These are phyloP conservation scores for Globisporangium irregulare DNA, from an alignment of 352 stramenopile species.

Conservation along the genomic window DNA sequence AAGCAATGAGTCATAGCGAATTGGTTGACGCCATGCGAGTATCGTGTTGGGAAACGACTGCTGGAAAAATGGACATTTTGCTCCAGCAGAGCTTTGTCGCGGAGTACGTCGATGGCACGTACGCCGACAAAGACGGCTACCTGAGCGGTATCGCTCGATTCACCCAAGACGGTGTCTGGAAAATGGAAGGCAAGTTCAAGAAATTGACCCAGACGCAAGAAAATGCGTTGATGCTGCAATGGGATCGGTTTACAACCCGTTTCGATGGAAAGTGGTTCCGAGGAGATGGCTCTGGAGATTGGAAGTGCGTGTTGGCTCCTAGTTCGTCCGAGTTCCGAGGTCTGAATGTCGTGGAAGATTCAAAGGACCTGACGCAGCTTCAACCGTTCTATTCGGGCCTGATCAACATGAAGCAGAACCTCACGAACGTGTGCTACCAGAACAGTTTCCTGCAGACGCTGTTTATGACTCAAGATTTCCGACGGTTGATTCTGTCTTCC, in stretches of 20 bases:
- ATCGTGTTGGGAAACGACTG: slow-evolving; percentile 70
- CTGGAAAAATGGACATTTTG: slow-evolving; percentile 46
- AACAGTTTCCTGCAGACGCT: slow-evolving; percentile 88
- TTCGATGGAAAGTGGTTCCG: slow-evolving; percentile 87
- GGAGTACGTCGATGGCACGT: slow-evolving; percentile 71
- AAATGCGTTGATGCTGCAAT: slow-evolving; percentile 69
- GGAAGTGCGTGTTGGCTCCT: slow-evolving; percentile 63
- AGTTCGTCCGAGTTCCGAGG: slow-evolving; percentile 64
- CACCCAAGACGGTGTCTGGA: slow-evolving; percentile 53
- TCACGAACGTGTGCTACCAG: slow-evolving; percentile 90
- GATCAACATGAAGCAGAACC: slow-evolving; percentile 88
- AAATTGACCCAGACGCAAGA: slow-evolving; percentile 63
- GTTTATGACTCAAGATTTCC: slow-evolving; percentile 86
- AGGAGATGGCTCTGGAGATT: slow-evolving; percentile 75
- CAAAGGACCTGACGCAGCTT: slow-evolving; percentile 32
- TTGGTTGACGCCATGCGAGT: slow-evolving; percentile 28
- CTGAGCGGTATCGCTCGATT: slow-evolving; percentile 54
- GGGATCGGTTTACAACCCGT: slow-evolving; percentile 44
- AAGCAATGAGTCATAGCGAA: slow-evolving; percentile 31
- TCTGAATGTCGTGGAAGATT: slow-evolving; percentile 34
- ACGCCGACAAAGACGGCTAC: slow-evolving; percentile 67
- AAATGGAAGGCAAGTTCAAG: slow-evolving; percentile 68
- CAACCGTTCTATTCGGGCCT: slow-evolving; percentile 82
- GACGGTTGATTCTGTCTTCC: slow-evolving; percentile 62
- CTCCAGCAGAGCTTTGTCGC: slow-evolving; percentile 46